Percentiles rank a stretch among this genome's conserved stretches.
Conservation (phyloP, 2,329 filamentous ascomycete species). For the Septoria petroselini region DNA sequence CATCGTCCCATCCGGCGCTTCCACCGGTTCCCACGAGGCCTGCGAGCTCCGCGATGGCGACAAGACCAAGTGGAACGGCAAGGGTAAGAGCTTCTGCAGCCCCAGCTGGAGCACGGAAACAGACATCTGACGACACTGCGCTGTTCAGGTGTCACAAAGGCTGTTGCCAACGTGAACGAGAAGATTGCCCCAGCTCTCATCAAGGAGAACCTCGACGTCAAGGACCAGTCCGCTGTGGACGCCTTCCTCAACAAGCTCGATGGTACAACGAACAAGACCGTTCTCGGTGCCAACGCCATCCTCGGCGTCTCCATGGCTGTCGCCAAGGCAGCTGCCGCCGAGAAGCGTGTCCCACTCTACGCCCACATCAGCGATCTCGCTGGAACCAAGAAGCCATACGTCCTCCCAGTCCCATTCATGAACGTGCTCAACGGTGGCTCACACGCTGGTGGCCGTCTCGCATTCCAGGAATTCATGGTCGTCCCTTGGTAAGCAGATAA, state of each 20-base stretch:
- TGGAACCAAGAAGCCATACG: conserved; percentile 53
- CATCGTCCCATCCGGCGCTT: conserved; percentile 95
- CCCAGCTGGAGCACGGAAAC: neutral
- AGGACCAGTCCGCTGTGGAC: conserved; percentile 55
- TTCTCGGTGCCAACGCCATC: conserved; percentile 59
- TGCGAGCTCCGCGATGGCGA: conserved; percentile 55
- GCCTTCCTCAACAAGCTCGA: conserved; percentile 54
- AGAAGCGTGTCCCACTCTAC: conserved; percentile 56
- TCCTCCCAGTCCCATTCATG: conserved; percentile 58
- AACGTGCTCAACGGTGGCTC: conserved; percentile 69
- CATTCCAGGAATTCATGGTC: conserved; percentile 59
- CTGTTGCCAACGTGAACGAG: conserved; percentile 55
- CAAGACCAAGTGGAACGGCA: conserved; percentile 53
- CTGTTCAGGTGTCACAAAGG: conserved; percentile 51
- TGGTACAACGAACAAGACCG: conserved; percentile 58
- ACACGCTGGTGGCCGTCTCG: conserved; percentile 88
- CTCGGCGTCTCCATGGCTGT: conserved; percentile 60
- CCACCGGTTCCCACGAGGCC: conserved; percentile 64
- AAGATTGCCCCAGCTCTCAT: conserved; percentile 55
- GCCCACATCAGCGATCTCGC: conserved; percentile 56
- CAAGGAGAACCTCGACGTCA: conserved; percentile 53
- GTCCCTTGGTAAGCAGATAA: conserved; percentile 45
- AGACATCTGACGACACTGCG: conserved; percentile 3
- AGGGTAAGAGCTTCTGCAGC: conserved; percentile 40
- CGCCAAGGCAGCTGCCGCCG: conserved; percentile 56